Base-by-base conservation (phyloP, 1,139 yeast species). In the Kodamaea alishanica region DNA sequence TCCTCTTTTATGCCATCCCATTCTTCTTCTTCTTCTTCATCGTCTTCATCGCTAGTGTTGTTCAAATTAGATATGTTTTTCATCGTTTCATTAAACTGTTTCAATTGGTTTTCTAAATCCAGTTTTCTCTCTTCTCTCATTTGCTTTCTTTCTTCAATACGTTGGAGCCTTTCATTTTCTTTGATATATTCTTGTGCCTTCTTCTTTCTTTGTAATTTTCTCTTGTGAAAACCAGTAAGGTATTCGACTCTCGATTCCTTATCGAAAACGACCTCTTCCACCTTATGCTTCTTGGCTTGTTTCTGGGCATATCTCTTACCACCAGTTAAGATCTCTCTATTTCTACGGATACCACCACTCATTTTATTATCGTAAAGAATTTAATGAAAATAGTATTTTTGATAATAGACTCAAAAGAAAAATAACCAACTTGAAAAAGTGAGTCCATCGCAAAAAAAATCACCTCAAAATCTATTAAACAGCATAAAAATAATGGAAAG, bases 151-250 rank as follows among this genome's bases (percentile, higher is more conserved):
- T 86, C 95, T 48, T 84, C 94, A n/a, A 88, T 70, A 52, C 77
- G 77, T 2, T 79, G 80, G 46, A 80, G 66, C 47, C 90, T 72
- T 6, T 82, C 95, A 54, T 83, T 86, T 56, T 89, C 96, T 50
- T 83, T 79, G 37, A 75, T 76, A 51, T 73, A 79, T 44, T 77
- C 85, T 48, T 78, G 80, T 0, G 97, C 97, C 50, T 82, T 82
- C 64, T 88, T 90, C 63, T 85, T 86, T 59, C 97, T 75, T 55
- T 85, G 85, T 15, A 90, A 58, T 61, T 92, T 92, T 55, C 98
- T 77, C 64, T 92, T 92, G 61, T 92, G 98, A 59, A 92, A 92
- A 26, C 98, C 98, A 1, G 97, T 92, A 50, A 92, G 68, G 60
- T 82, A 92, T 44, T 90, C 96, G 28, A 62, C 64, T 58, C 96